Evolutionary conservation across 1,284 basidiomycete species (phyloP).

Genomic region (Ganoderma leucocontextum): DNA sequence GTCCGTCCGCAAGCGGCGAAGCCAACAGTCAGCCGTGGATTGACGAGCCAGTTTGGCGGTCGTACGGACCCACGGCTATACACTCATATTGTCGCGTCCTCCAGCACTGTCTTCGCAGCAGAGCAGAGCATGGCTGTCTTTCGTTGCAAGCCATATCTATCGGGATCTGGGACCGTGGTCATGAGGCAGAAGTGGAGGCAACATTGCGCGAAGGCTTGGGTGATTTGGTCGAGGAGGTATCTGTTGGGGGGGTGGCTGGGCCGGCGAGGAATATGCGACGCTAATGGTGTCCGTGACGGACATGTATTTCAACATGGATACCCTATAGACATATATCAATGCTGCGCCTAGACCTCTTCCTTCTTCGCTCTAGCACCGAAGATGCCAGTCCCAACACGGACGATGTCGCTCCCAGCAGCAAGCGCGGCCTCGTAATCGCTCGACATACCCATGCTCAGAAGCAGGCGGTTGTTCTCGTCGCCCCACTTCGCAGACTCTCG

Average conservation of each 20-base stretch:
- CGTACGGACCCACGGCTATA: no score
- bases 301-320: neutral
- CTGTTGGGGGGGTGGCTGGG: neutral
- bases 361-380: conserved; percentile 82
- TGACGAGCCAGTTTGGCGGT: no score
- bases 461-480: conserved; percentile 57
- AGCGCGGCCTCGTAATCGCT: conserved; percentile 92
- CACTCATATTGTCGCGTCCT: neutral
- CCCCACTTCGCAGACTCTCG: conserved; percentile 54
- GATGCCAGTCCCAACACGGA: conserved; percentile 92
- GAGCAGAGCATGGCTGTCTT: neutral
- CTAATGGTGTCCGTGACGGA: neutral
- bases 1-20: neutral
- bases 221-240: neutral
- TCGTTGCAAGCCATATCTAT: neutral
- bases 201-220: neutral
- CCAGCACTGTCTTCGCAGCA: neutral
- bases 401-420: conserved; percentile 85
- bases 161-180: neutral
- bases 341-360: conserved; percentile 30
- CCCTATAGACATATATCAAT: neutral
- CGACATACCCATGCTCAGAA: conserved; percentile 99
- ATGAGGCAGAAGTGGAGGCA: neutral
- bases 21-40: neutral
- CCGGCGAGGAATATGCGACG: neutral